These are phyloP conservation scores for Exsudoporus floridanus DNA, from an alignment of 1,284 basidiomycete genomes.

Conservation along the genomic window DNA sequence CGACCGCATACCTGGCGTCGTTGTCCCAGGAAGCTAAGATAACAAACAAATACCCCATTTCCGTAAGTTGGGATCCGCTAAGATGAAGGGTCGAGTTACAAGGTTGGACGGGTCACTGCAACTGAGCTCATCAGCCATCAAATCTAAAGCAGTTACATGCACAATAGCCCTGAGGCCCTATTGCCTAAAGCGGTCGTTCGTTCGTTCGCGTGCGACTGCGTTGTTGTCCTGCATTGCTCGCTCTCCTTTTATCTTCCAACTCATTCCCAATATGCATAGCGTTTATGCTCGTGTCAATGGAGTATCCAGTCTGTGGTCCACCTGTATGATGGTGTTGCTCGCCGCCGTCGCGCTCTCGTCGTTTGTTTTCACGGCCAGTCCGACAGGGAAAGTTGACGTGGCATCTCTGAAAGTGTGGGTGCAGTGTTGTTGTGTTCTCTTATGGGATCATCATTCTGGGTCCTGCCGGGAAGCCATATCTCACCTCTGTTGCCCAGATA, in stretches of 20 bases:
- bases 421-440: too few relatives aligned
- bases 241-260: not conserved
- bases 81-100: constrained; percentile 13
- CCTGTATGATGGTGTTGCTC: constrained; percentile 78
- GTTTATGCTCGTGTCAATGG: constrained; percentile 70
- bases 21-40: not conserved
- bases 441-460: not conserved
- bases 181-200: not conserved
- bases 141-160: not conserved
- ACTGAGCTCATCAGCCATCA: constrained; percentile 1
- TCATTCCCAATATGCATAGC: constrained; percentile 56
- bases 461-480: constrained; percentile 8
- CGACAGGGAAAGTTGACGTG: constrained; percentile 57
- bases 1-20: not conserved
- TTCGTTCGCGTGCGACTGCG: too few relatives aligned
- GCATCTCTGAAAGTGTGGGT: constrained; percentile 70
- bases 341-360: constrained; percentile 70
- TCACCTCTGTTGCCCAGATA: constrained; percentile 40
- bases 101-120: constrained; percentile 9
- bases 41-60: constrained; percentile 5
- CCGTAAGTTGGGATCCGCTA: not conserved
- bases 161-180: not conserved
- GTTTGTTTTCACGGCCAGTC: constrained; percentile 59
- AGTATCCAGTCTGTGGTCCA: constrained; percentile 70
- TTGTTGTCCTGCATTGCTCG: too few relatives aligned